Evolutionary conservation across 208 protist species (phyloP).

Genomic region (Leishmania arabica): DNA sequence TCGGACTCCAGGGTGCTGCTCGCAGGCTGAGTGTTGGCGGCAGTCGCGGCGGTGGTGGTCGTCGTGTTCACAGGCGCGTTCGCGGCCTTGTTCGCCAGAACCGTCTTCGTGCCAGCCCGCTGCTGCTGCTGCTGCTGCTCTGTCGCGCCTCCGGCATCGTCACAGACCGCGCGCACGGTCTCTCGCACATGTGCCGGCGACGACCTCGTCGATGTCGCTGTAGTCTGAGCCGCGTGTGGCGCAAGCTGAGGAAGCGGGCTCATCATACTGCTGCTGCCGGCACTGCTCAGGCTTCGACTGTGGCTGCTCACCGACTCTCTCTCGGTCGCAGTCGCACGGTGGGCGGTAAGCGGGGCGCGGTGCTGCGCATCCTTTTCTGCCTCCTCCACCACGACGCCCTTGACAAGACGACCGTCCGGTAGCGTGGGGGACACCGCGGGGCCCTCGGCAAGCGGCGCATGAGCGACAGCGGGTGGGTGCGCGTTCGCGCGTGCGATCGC

Average conservation of each 20-base stretch:
- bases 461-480: not conserved
- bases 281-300: not conserved
- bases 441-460: not conserved
- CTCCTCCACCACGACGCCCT: conserved; percentile 7
- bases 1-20: not conserved
- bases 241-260: conserved; percentile 39
- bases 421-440: not conserved
- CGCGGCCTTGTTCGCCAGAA: not conserved
- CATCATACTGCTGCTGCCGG: conserved; percentile 23
- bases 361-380: not conserved
- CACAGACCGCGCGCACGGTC: not conserved
- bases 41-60: not conserved
- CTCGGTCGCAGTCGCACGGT: not conserved
- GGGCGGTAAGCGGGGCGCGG: not conserved
- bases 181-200: conserved; percentile 17
- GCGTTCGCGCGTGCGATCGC: not conserved
- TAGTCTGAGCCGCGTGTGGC: not conserved
- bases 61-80: not conserved
- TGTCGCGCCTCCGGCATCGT: not conserved
- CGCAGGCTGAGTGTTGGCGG: not conserved
- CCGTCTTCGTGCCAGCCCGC: no score
- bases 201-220: not conserved
- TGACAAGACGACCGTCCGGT: not conserved
- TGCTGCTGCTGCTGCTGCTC: not conserved
- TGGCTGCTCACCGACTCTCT: not conserved